These are phyloP conservation scores for Cyanidioschyzon merolae DNA, from an alignment of 23 red algal species.

Conservation along the genomic window DNA sequence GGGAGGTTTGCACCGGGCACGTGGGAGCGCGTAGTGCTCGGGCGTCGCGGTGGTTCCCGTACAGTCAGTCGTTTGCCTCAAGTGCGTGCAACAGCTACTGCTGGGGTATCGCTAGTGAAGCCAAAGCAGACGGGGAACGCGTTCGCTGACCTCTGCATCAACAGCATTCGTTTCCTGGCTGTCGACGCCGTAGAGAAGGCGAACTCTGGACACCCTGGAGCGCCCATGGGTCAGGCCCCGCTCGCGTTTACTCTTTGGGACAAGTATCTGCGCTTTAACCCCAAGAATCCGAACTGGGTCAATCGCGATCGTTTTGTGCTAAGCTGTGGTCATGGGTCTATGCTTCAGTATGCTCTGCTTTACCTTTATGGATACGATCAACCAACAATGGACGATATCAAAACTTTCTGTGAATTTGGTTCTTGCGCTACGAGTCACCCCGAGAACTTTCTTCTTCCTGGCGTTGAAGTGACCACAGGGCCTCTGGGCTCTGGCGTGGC, in stretches of 20 bases:
- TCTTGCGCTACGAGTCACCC: slow-evolving; percentile 69
- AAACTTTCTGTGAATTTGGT: slow-evolving; percentile 55
- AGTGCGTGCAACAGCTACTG: neutral
- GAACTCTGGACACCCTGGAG: slow-evolving; percentile 74
- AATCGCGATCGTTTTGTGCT: slow-evolving; percentile 92
- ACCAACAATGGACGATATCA: slow-evolving; percentile 69
- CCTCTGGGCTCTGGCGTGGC: slow-evolving; percentile 75
- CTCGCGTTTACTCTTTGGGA: slow-evolving; percentile 67
- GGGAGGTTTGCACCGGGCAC: neutral
- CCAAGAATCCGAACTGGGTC: slow-evolving; percentile 68
- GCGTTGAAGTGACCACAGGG: slow-evolving; percentile 81
- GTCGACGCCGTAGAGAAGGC: slow-evolving; percentile 84
- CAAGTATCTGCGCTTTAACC: slow-evolving; percentile 83
- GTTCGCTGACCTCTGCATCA: slow-evolving; percentile 62
- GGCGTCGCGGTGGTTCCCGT: neutral
- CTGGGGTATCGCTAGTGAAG: neutral
- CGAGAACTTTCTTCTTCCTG: slow-evolving; percentile 55
- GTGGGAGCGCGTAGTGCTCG: neutral
- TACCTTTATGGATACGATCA: slow-evolving; percentile 69
- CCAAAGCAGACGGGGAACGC: slow-evolving; percentile 78
- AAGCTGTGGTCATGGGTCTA: slow-evolving; percentile 78
- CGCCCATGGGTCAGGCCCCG: slow-evolving; percentile 85
- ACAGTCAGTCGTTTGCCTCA: neutral
- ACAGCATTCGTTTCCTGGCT: slow-evolving; percentile 74
- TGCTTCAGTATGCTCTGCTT: slow-evolving; percentile 84